A percentile compares a stretch with the other conserved stretches of the same genome.
Evolutionary conservation across 176 grass and related monocot species (phyloP).

Genomic region (Aechmea fasciata): DNA sequence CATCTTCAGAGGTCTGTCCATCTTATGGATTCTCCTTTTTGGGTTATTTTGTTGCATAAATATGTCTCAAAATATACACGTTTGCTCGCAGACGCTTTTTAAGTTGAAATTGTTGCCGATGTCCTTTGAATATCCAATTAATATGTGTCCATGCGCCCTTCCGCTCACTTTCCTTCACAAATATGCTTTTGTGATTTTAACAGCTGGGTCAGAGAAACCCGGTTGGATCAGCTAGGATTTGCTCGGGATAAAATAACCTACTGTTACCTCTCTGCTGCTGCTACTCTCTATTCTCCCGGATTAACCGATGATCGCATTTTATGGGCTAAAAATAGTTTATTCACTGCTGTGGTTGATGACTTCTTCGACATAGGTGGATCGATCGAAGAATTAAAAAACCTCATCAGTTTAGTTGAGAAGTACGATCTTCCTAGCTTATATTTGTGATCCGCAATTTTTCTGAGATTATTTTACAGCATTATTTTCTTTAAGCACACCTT

Average conservation of each 20-base stretch:
- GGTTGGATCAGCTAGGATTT: constrained; percentile 54
- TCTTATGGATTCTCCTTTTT: neutral
- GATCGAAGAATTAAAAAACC: constrained; percentile 48
- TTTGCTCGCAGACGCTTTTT: no score
- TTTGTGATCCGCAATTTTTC: neutral
- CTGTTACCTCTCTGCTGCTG: constrained; percentile 60
- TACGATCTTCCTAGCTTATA: constrained; percentile 21
- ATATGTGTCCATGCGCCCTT: no score
- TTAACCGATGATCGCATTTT: constrained; percentile 42
- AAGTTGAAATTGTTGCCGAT: neutral
- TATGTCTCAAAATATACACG: no score
- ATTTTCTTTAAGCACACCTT: neutral
- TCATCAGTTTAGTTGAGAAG: constrained; percentile 50
- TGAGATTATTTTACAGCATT: neutral
- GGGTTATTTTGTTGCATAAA: no score
- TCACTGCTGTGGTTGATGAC: constrained; percentile 57
- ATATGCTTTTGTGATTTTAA: neutral
- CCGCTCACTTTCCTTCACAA: no score
- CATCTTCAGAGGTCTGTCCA: constrained; percentile 50
- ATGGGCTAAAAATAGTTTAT: constrained; percentile 52
- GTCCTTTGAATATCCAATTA: no score
- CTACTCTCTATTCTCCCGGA: constrained; percentile 44
- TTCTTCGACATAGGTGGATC: constrained; percentile 81
- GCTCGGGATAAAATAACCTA: constrained; percentile 54
- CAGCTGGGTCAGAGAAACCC: constrained; percentile 58